Evolutionary conservation across 2,329 filamentous ascomycete species (phyloP), one percentile per base, ranked within the genome.

Genomic region (Botrytis porri): DNA sequence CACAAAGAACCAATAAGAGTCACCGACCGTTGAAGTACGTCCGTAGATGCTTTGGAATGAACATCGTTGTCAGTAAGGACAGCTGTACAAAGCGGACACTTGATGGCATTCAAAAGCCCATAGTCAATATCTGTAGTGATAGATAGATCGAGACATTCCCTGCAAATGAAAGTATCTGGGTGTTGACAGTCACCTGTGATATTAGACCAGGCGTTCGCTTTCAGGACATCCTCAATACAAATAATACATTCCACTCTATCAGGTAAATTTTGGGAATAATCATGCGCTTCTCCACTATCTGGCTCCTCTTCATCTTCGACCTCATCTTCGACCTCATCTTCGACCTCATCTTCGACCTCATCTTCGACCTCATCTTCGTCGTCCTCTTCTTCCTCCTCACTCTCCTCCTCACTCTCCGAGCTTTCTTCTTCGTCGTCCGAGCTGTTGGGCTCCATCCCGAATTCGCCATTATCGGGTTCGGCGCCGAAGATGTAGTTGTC

Each of bases 71-170:
- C 60, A 22, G 70, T 72, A 22, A 72, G 70, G 3, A 43, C 16
- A 22, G 25, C 62, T 4, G 48, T 16, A 39, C 70, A 72, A 14
- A 41, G 29, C 45, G 70, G 70, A 60, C 70, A 72, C 64, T 45
- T 39, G n/a, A 72, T 60, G 20, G 32, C n/a, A 37, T 51, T 51
- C 14, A 72, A 66, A 2, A 43, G 14, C n/a, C 62, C 62, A 35
- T 60, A 16, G 32, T 72, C 70, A 6, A 72, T 20, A 43, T 18
- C 39, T n/a, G 45, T 45, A 12, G 22, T 32, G 18, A 72, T 67
- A 1, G 63, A 60, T 62, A 74, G 43, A n/a, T 72, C 32, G 16
- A 72, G 25, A 20, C 70, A 72, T 22, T 20, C 29, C n/a, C 4
- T 41, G 12, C 70, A 72, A 7, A 41, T 60, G 3, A 29, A 10